Evolutionary conservation across 306 rosid genomes (phyloP), one percentile per base, ranked within the genome.

Genomic region (Cicer arietinum): DNA sequence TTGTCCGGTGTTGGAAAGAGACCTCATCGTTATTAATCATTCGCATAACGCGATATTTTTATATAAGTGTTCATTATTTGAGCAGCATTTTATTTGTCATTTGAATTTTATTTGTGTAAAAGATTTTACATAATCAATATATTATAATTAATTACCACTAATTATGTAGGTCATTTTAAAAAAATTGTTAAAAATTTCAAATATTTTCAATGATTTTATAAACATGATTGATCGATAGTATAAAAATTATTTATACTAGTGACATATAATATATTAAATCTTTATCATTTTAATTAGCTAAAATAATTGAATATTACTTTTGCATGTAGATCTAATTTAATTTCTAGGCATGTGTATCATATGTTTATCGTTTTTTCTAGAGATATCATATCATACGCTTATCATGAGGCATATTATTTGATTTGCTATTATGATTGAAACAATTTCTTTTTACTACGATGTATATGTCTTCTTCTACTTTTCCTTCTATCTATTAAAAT

Each of bases 371-470:
- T 30, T 30, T 30, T 30, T 30, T 3, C 37, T 30, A 30, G 4
- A 30, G 37, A 30, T 30, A 30, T 30, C 37, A 30, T 48, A 13
- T 39, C 65, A 54, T 65, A 37, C 66, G 61, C 56, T 57, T 66
- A 39, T 56, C 69, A 46, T 30, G 50, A 42, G 12, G 16, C 3
- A 25, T 43, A 56, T 20, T 63, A 46, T 39, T 66, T 30, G 30
- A 59, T 69, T 67, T 69, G 30, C 71, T 18, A 35, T 14, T 76
- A 71, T 69, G 77, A 46, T 75, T 52, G 69, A 76, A 60, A 81
- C 47, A 63, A 48, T 13, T 37, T 63, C 62, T 20, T 37, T 70
- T 70, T 30, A 30, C 48, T 25, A 37, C 39, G 16, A 61, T 70
- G 20, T 64, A 11, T 37, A n/a, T 35, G 17, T 18, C 35, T 40